Conservation (phyloP, 441 rosid genomes). For the Euphorbia celastroides region DNA sequence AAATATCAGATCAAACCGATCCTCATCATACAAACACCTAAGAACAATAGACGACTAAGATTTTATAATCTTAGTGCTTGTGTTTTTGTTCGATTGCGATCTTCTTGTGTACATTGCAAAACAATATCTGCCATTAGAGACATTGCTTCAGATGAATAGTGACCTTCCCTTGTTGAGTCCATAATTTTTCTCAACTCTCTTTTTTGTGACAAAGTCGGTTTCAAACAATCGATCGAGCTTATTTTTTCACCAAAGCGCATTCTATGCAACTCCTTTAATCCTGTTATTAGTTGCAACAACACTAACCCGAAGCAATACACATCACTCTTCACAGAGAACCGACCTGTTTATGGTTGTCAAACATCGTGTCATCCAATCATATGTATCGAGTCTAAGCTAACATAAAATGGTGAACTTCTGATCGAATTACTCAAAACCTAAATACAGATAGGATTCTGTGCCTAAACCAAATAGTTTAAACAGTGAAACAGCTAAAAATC, state of each 20-base stretch:
- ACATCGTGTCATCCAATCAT: background rate
- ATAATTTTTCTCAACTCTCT: constrained; percentile 18
- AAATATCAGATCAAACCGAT: too few relatives aligned
- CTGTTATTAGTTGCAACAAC: background rate
- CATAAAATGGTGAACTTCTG: background rate
- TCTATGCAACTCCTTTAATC: background rate
- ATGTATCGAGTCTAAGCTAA: background rate
- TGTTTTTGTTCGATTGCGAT: constrained; percentile 47
- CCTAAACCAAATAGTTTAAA: too few relatives aligned
- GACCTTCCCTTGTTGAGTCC: constrained; percentile 62
- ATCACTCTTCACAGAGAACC: background rate
- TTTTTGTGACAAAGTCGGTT: background rate
- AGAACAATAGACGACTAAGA: background rate
- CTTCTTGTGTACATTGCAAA: constrained; percentile 48
- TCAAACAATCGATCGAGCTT: too few relatives aligned
- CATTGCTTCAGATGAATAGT: constrained; percentile 61
- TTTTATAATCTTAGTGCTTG: background rate
- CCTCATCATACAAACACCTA: too few relatives aligned
- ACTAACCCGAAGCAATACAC: background rate
- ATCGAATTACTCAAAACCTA: background rate
- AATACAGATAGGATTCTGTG: background rate
- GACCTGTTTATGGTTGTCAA: background rate
- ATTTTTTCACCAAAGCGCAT: too few relatives aligned
- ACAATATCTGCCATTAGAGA: constrained; percentile 53
- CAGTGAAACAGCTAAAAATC: background rate